These are phyloP conservation scores for Trichoderma erinaceum DNA, from an alignment of 495 filamentous ascomycete genomes.

Conservation along the genomic window DNA sequence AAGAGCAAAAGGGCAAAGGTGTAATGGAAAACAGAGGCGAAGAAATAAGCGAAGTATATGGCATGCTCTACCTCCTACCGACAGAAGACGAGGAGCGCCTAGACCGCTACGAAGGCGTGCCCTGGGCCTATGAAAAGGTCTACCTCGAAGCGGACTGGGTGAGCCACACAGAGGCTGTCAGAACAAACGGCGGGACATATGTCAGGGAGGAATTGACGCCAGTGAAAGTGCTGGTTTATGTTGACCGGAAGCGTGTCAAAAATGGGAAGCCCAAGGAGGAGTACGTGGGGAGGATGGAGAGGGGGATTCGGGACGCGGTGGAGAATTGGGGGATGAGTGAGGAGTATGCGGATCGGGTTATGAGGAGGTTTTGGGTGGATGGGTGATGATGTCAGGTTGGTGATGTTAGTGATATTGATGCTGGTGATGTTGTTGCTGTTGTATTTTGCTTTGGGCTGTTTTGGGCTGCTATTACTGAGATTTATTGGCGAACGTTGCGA, in stretches of 20 bases:
- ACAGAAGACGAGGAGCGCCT: constrained; percentile 28
- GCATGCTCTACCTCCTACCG: constrained; percentile 33
- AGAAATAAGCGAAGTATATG: constrained; percentile 29
- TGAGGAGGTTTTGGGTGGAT: constrained; percentile 35
- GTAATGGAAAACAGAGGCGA: neutral
- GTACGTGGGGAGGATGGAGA: constrained; percentile 36
- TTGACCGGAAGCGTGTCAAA: constrained; percentile 26
- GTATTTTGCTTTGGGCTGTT: too few species aligned
- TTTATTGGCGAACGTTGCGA: too few species aligned
- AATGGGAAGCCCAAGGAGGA: constrained; percentile 25
- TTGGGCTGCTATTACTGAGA: too few species aligned
- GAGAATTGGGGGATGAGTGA: constrained; percentile 28
- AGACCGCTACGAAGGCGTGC: constrained; percentile 34
- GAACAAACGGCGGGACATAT: neutral
- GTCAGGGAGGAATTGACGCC: constrained; percentile 14
- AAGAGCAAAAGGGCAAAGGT: neutral
- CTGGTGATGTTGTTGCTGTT: too few species aligned
- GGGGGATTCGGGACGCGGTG: constrained; percentile 32
- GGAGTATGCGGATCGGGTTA: constrained; percentile 26
- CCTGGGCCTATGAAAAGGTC: constrained; percentile 30
- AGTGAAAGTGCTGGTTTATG: constrained; percentile 31
- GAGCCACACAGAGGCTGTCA: constrained; percentile 17
- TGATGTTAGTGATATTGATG: too few species aligned
- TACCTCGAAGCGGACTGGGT: constrained; percentile 21
- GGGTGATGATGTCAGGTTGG: neutral